Evolutionary conservation across 306 rosid species (phyloP), one percentile per base, ranked within the genome.

Genomic region (Canavalia ensiformis): DNA sequence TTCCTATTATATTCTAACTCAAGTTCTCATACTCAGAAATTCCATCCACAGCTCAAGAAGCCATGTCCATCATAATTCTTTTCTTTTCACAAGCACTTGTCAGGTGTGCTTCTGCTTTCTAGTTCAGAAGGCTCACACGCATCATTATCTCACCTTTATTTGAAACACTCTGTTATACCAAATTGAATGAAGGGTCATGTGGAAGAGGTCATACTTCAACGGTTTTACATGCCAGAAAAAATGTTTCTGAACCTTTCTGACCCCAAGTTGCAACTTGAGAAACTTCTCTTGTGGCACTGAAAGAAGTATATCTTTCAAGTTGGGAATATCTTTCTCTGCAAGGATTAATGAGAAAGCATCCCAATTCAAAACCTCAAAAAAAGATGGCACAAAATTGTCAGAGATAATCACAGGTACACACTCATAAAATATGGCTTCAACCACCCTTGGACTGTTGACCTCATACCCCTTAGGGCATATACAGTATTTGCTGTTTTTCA

Each of bases 351-450:
- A 93, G 85, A 95, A 95, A 30, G 97, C 90, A 9, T 78, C 91
- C 99, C 99, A 95, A 60, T 95, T 75, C 70, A 95, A 88, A 74
- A 93, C 94, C 91, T 93, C 98, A 8, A 95, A 95, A 89, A 91
- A 91, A 8, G 99, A 90, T 2, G 96, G 99, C 83, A 95, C 99
- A 54, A 95, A 95, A 75, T 95, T 95, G 84, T 95, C 99, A 3
- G 99, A 95, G 82, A 95, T 91, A 83, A 95, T 95, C 88, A 95
- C 99, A 10, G 99, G 99, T 0, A 95, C 91, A 34, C 99, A 93
- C 88, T 95, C 97, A 29, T 90, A 92, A 77, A 90, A 92, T 77
- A 95, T 86, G 68, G 99, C 94, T 79, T 95, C 99, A 2, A 93
- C 97, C 35, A 95, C 89, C 5, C 97, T 67, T 1, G 98, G 99